phyloP scores from a whole-genome alignment of 495 filamentous ascomycete genomes.

The Penicilliopsis zonata region DNA sequence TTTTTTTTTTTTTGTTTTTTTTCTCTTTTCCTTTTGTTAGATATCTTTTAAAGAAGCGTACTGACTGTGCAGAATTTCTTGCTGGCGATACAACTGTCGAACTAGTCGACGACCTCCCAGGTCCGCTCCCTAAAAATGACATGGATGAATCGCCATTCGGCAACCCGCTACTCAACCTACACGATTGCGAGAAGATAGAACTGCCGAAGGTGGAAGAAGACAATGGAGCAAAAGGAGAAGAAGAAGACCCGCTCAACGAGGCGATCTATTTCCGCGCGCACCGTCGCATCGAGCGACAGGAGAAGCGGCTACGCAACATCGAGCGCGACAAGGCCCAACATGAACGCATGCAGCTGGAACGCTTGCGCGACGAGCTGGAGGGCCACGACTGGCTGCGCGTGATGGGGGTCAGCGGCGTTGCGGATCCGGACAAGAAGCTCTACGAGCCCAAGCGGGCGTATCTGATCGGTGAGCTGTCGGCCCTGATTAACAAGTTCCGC shows the following conservation, averaged over 20 bases:
- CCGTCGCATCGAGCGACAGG: slow-evolving; percentile 67
- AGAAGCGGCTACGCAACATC: slow-evolving; percentile 86
- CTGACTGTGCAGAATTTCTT: slow-evolving; percentile 24
- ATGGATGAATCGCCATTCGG: slow-evolving; percentile 19
- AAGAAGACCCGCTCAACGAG: slow-evolving; percentile 56
- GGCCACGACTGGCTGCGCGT: slow-evolving; percentile 88
- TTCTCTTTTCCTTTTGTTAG: neutral
- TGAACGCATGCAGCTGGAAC: slow-evolving; percentile 77
- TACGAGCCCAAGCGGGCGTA: slow-evolving; percentile 77
- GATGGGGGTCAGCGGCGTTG: slow-evolving; percentile 83
- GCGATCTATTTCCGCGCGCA: slow-evolving; percentile 56
- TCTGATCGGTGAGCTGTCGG: slow-evolving; percentile 69
- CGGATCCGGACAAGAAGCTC: slow-evolving; percentile 68
- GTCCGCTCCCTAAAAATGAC: slow-evolving; percentile 10
- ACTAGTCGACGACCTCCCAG: slow-evolving; percentile 32
- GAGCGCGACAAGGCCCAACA: slow-evolving; percentile 87
- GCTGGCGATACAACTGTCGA: slow-evolving; percentile 29
- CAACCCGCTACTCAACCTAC: slow-evolving; percentile 28
- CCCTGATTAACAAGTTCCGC: slow-evolving; percentile 74
- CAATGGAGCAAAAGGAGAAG: slow-evolving; percentile 18
- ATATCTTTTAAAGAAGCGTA: neutral
- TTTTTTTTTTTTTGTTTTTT: neutral
- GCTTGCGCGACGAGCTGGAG: slow-evolving; percentile 74
- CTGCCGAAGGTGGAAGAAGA: slow-evolving; percentile 9
- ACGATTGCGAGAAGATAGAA: slow-evolving; percentile 20